phyloP scores from a whole-genome alignment of 2,329 filamentous ascomycete species.

The Stromatinia cepivora region DNA sequence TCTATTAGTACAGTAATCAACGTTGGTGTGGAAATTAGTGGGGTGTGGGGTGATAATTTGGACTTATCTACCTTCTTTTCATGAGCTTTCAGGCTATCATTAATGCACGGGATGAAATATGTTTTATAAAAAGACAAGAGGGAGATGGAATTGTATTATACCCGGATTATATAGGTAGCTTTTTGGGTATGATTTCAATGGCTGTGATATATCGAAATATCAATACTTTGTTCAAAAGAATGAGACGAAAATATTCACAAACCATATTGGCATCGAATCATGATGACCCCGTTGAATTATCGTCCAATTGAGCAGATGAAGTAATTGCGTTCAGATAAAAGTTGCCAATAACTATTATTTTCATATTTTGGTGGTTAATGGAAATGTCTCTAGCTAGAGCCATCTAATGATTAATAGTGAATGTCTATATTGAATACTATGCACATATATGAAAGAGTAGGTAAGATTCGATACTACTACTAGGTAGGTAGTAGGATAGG shows the following conservation, averaged over 20 bases:
- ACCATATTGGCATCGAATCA: background rate
- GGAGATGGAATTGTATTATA: background rate
- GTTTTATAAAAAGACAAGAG: background rate
- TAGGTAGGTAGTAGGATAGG: background rate
- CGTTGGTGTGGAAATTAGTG: slow-evolving; percentile 73
- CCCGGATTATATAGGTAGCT: background rate
- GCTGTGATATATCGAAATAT: background rate
- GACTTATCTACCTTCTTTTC: slow-evolving; percentile 11
- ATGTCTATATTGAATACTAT: background rate
- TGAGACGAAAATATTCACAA: too few species aligned
- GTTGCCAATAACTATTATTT: background rate
- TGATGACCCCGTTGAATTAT: background rate
- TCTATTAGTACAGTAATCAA: slow-evolving; percentile 76
- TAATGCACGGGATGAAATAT: background rate
- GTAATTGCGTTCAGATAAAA: background rate
- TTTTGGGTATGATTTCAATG: background rate
- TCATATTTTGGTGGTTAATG: too few species aligned
- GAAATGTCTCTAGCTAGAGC: background rate
- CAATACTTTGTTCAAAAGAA: background rate
- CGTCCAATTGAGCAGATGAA: background rate
- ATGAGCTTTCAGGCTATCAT: background rate
- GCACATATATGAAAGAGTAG: background rate
- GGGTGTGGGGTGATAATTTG: slow-evolving; percentile 39
- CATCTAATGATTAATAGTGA: background rate
- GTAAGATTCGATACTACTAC: background rate